Conservation (phyloP, 2,329 filamentous ascomycete genomes). For the Botrytis pseudocinerea region DNA sequence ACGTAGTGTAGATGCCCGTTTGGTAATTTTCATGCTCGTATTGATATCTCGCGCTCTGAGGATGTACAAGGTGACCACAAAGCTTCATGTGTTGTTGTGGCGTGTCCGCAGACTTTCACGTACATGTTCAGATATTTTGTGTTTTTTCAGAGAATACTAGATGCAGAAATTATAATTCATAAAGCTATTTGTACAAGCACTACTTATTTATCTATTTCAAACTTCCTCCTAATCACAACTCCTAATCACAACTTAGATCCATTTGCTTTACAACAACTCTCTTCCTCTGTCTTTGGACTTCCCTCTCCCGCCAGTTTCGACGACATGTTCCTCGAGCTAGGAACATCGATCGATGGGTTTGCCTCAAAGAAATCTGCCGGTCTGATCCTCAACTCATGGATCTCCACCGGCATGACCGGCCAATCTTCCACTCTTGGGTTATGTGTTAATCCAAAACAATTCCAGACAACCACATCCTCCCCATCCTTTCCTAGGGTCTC, state of each 20-base stretch:
- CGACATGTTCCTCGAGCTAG: slow-evolving; percentile 17
- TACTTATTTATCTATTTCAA: background rate
- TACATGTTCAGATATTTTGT: background rate
- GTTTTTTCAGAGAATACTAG: background rate
- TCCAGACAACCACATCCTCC: slow-evolving; percentile 86
- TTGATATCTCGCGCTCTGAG: background rate
- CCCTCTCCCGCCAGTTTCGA: background rate
- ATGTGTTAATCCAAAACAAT: slow-evolving; percentile 86
- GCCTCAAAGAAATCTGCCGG: slow-evolving; percentile 52
- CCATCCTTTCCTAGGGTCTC: slow-evolving; percentile 76
- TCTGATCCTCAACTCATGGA: slow-evolving; percentile 67
- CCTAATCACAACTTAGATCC: background rate
- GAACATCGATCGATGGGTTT: slow-evolving; percentile 52
- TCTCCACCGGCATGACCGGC: slow-evolving; percentile 76
- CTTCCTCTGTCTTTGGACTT: background rate
- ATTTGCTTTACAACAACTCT: background rate
- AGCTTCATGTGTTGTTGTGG: background rate
- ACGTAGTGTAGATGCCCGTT: no score
- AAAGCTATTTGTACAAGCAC: background rate
- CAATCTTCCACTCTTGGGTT: slow-evolving; percentile 89
- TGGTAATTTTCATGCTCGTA: no score
- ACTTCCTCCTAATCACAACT: background rate
- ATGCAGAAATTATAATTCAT: background rate
- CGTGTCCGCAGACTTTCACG: background rate
- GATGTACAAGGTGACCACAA: background rate